phyloP scores from a whole-genome alignment of 306 rosid species.

The Casuarina cunninghamiana region DNA sequence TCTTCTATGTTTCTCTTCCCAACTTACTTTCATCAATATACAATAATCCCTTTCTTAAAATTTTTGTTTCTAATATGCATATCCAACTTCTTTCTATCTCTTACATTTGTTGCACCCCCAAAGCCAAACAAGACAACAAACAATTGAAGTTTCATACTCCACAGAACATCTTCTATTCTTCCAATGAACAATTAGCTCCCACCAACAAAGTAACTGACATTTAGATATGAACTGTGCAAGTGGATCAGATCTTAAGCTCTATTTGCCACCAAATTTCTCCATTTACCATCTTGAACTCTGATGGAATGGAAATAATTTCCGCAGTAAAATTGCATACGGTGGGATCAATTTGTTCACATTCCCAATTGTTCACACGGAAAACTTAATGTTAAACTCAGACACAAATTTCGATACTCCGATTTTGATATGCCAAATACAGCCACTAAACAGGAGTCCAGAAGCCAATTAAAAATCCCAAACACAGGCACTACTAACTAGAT shows the following conservation, averaged over 20 bases:
- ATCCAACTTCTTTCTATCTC: background rate
- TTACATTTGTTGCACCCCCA: conserved; percentile 8
- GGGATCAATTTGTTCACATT: background rate
- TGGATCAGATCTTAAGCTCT: background rate
- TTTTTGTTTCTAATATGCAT: background rate
- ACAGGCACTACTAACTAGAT: conserved; percentile 6
- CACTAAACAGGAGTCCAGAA: background rate
- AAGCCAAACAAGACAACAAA: background rate
- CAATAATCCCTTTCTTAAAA: background rate
- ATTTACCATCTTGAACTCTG: background rate
- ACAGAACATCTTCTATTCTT: background rate
- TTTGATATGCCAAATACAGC: background rate
- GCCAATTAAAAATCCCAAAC: background rate
- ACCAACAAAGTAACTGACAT: background rate
- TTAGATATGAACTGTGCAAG: background rate
- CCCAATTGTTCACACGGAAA: background rate
- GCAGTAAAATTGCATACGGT: background rate
- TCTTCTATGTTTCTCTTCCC: background rate
- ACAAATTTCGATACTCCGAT: background rate
- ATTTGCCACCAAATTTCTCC: background rate
- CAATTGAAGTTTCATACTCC: background rate
- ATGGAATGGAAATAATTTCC: background rate
- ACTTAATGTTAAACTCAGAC: background rate
- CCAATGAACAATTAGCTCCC: background rate
- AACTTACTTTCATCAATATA: background rate